Conservation (phyloP, 768 basidiomycete species). For the Nidularia pulvinata region DNA sequence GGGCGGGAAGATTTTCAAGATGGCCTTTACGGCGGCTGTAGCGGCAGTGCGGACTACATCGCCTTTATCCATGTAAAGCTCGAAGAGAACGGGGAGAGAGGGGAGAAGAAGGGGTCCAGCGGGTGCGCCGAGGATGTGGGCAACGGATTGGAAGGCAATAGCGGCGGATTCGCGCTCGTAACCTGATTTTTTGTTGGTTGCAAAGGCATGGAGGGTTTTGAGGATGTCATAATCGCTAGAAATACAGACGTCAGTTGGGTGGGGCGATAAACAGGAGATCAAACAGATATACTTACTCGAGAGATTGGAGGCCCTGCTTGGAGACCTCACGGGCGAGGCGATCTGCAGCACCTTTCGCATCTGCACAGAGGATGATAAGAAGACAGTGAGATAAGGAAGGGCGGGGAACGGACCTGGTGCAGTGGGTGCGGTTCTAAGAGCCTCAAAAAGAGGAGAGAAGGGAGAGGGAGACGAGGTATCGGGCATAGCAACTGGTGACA, state of each 20-base stretch:
- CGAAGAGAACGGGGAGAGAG: constrained; percentile 75
- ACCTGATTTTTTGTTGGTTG: constrained; percentile 84
- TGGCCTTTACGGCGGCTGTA: constrained; percentile 76
- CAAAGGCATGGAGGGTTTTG: constrained; percentile 63
- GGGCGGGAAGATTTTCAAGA: constrained; percentile 83
- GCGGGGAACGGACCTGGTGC: constrained; percentile 45
- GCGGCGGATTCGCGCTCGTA: constrained; percentile 88
- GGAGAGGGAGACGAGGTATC: constrained; percentile 32
- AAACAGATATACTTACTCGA: constrained; percentile 44
- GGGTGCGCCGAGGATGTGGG: constrained; percentile 66
- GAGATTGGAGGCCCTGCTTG: constrained; percentile 59
- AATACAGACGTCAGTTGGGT: not conserved
- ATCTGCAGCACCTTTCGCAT: constrained; percentile 86
- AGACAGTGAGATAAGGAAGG: constrained; percentile 4
- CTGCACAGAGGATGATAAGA: constrained; percentile 30
- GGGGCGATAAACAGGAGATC: not conserved
- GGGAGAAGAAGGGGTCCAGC: constrained; percentile 75
- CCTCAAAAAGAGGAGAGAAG: constrained; percentile 48
- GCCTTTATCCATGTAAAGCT: constrained; percentile 92
- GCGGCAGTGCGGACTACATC: constrained; percentile 88
- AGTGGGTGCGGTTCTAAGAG: constrained; percentile 57
- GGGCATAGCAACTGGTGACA: constrained; percentile 57
- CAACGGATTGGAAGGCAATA: constrained; percentile 77
- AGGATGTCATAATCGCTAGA: constrained; percentile 63
- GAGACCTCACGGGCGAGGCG: constrained; percentile 72